These are phyloP conservation scores for Fragaria iinumae DNA, from an alignment of 306 rosid species.

Conservation along the genomic window DNA sequence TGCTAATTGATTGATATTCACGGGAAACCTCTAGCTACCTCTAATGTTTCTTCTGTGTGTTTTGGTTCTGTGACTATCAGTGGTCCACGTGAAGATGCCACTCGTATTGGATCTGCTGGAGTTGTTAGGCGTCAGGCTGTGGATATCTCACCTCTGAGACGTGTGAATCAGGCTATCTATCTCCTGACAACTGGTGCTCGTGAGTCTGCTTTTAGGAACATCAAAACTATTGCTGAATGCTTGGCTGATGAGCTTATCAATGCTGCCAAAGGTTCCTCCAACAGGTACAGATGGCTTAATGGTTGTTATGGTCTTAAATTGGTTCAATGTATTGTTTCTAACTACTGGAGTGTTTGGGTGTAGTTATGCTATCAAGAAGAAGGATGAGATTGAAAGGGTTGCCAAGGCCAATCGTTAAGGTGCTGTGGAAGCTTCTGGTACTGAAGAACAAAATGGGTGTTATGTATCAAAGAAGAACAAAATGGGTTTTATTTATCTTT, in stretches of 20 bases:
- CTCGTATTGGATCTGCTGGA: constrained; percentile 57
- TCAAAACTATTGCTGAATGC: constrained; percentile 49
- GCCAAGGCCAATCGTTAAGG: constrained; percentile 58
- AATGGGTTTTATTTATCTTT: not conserved
- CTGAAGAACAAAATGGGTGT: not conserved
- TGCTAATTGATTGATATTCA: not conserved
- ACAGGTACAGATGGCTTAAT: constrained; percentile 27
- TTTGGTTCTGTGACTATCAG: constrained; percentile 17
- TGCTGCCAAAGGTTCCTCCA: constrained; percentile 57
- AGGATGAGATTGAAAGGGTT: constrained; percentile 55
- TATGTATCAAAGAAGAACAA: not conserved
- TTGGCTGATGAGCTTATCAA: constrained; percentile 58
- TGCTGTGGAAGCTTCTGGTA: not conserved
- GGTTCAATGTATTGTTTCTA: not conserved
- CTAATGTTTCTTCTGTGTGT: not conserved
- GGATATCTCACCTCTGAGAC: constrained; percentile 52
- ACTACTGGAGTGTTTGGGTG: not conserved
- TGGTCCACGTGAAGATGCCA: constrained; percentile 63
- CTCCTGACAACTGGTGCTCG: constrained; percentile 55
- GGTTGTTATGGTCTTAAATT: not conserved
- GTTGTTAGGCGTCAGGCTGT: constrained; percentile 61
- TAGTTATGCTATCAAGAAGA: constrained; percentile 59
- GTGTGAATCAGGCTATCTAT: constrained; percentile 52
- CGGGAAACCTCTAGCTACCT: not conserved
- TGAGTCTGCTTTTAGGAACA: constrained; percentile 53